phyloP scores from a whole-genome alignment of 1,284 basidiomycete genomes.

The Neotropicomus parvogracilis region DNA sequence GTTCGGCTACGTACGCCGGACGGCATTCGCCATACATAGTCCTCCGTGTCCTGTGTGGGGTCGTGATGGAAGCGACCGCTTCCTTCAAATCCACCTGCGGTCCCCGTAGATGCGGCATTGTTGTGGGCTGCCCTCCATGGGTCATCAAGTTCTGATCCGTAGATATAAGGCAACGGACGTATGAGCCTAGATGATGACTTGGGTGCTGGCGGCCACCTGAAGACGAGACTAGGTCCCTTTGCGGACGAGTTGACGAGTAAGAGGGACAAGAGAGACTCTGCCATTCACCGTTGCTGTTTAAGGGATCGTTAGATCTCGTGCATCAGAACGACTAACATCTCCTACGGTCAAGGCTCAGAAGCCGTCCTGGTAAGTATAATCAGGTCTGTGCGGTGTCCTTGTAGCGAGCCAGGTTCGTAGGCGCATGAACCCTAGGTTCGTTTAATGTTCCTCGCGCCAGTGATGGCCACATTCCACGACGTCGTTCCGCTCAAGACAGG shows the following conservation, averaged over 20 bases:
- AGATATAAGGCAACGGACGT: slow-evolving; percentile 53
- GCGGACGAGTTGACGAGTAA: slow-evolving; percentile 73
- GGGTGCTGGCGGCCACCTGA: slow-evolving; percentile 70
- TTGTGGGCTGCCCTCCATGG: slow-evolving; percentile 64
- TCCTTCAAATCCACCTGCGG: slow-evolving; percentile 22
- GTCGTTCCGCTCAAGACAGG: slow-evolving; percentile 24
- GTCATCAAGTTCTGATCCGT: slow-evolving; percentile 58
- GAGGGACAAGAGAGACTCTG: slow-evolving; percentile 69
- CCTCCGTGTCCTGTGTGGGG: slow-evolving; percentile 34
- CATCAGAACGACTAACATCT: too few relatives aligned
- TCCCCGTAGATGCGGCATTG: slow-evolving; percentile 14
- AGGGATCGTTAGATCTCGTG: too few relatives aligned
- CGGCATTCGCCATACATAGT: slow-evolving; percentile 57
- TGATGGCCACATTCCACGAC: slow-evolving; percentile 15
- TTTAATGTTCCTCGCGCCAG: too few relatives aligned
- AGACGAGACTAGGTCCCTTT: slow-evolving; percentile 68
- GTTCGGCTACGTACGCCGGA: slow-evolving; percentile 40
- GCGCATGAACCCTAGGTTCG: too few relatives aligned
- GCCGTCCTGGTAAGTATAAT: too few relatives aligned
- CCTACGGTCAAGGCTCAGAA: too few relatives aligned
- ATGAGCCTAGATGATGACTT: slow-evolving; percentile 54
- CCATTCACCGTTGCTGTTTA: too few relatives aligned
- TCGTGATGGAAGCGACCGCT: slow-evolving; percentile 20
- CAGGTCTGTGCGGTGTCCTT: too few relatives aligned
- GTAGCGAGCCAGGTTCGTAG: too few relatives aligned